Evolutionary conservation across 192 early-diverging fungal species (phyloP).

Genomic region (Coemansia sp.): DNA sequence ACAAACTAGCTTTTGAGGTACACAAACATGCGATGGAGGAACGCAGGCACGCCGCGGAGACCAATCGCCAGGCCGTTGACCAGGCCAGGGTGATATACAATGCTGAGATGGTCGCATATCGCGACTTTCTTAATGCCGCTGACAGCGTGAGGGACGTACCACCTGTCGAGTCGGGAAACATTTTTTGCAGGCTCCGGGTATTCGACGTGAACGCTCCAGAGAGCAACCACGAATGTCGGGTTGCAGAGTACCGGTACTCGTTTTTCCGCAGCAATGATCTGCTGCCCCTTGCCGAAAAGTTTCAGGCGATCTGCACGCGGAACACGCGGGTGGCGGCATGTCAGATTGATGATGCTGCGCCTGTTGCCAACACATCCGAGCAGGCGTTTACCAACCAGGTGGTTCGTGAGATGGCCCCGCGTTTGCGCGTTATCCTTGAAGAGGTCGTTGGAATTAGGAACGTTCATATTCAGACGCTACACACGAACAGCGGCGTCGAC

Average conservation of each 20-base stretch:
- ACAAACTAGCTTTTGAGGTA: neutral
- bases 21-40: no score
- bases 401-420: slow-evolving; percentile 1
- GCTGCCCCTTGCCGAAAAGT: neutral
- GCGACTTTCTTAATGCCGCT: neutral
- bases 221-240: neutral
- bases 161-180: neutral
- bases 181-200: neutral
- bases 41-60: no score
- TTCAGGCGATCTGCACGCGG: slow-evolving; percentile 1
- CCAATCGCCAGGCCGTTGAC: neutral
- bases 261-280: slow-evolving; percentile 2
- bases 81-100: neutral
- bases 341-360: neutral
- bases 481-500: slow-evolving; percentile 10
- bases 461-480: neutral
- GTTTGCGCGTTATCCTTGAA: neutral
- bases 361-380: neutral
- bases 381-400: slow-evolving; percentile 1
- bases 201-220: neutral
- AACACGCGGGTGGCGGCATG: neutral
- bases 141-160: neutral
- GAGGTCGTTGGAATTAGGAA: neutral
- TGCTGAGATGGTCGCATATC: neutral
- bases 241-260: neutral